Conservation (phyloP, 2,329 filamentous ascomycete genomes). For the Bipolaris oryzae region DNA sequence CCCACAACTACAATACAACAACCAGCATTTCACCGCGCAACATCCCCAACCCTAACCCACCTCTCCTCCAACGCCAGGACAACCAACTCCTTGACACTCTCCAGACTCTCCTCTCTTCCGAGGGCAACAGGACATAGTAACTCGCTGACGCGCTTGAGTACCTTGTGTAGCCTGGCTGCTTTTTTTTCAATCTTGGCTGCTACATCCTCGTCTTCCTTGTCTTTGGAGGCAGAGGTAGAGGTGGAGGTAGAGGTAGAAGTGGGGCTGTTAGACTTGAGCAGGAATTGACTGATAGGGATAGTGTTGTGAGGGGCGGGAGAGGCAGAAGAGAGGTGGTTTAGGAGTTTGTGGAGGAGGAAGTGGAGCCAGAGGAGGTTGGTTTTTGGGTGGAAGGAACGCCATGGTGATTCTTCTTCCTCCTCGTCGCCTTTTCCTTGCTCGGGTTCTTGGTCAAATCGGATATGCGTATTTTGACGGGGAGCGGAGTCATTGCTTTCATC, state of each 20-base stretch:
- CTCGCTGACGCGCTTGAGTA: conserved; percentile 45
- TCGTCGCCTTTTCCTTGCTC: too few relatives aligned
- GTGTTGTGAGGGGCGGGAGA: conserved; percentile 15
- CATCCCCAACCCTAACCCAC: conserved; percentile 46
- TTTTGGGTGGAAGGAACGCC: conserved; percentile 62
- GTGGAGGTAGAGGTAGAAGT: too few relatives aligned
- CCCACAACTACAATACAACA: not conserved
- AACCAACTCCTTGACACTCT: conserved; percentile 44
- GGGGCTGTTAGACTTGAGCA: too few relatives aligned
- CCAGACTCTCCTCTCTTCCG: conserved; percentile 26
- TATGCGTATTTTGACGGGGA: conserved; percentile 36
- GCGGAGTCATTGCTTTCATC: not conserved
- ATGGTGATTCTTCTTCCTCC: conserved; percentile 32
- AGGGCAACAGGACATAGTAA: conserved; percentile 49
- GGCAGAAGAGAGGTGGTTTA: conserved; percentile 47
- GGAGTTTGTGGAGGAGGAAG: conserved; percentile 63
- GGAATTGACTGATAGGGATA: not conserved
- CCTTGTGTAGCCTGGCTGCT: conserved; percentile 46
- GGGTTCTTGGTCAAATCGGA: conserved; percentile 25
- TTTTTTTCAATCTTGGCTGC: conserved; percentile 41
- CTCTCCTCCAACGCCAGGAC: conserved; percentile 41
- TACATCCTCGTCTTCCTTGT: conserved; percentile 4
- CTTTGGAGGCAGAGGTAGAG: conserved; percentile 5
- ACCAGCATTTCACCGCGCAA: conserved; percentile 20
- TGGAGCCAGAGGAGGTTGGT: conserved; percentile 70